Evolutionary conservation across 805 yeast genomes (phyloP), one percentile per base, ranked within the genome.

Genomic region (Kodamaea neixiangensis): DNA sequence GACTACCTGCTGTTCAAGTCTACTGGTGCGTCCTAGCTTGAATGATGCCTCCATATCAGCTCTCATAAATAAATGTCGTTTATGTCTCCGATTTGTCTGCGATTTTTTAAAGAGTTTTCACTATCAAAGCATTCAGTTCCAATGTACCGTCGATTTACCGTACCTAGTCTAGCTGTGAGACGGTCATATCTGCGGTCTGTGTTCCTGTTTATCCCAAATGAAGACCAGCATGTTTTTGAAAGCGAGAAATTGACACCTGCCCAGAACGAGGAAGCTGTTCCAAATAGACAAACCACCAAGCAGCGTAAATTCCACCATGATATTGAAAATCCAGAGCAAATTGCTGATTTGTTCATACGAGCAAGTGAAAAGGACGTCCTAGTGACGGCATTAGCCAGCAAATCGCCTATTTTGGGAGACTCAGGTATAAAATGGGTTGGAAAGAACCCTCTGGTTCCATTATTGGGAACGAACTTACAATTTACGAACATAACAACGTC

Each of bases 201-300:
- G 13, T 48, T 55, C 33, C 55, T 59, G 69, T 70, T 69, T 46
- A 51, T 57, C 7, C 65, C 74, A 7, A 68, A 68, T 25, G 67
- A 67, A 22, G 56, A 63, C 7, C 56, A 52, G 39, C 60, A 64
- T 48, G 49, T 57, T 22, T 67, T 67, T 47, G 71, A 69, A 14
- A 52, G 61, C 19, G 72, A 67, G 46, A 60, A 58, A 39, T 53
- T 65, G 20, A 58, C 68, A 4, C 56, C 62, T 6, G 67, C 64
- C 47, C 66, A 71, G 34, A 63, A 67, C 45, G 57, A 50, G n/a
- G 68, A 67, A 2, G 71, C 72, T 2, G 67, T 73, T 5, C 78
- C 77, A 1, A 45, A 58, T 29, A 62, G 54, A 51, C 73, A 73
- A 13, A 46, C 55, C 18, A 53, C 51, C 3, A 29, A 48, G 14